A percentile compares a stretch with the other conserved stretches of the same genome.
phyloP scores from a whole-genome alignment of 1,284 basidiomycete genomes.

The Lentinula novae-zelandiae region DNA sequence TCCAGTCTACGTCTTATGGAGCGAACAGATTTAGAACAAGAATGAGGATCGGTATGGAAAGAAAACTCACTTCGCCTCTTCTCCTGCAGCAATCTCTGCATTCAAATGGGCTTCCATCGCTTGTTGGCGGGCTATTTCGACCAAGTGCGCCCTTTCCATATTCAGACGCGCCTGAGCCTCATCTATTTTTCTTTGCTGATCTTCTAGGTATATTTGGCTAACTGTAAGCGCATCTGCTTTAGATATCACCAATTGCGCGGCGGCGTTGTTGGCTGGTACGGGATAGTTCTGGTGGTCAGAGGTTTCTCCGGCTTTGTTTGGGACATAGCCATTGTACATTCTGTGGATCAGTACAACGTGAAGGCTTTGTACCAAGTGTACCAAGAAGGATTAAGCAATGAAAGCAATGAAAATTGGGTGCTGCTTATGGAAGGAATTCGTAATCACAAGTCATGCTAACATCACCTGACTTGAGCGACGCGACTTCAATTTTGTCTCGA shows the following conservation, averaged over 20 bases:
- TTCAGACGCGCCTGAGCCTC: not conserved
- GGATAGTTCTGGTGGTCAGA: not conserved
- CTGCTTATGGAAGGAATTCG: no score
- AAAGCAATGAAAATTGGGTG: no score
- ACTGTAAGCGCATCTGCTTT: not conserved
- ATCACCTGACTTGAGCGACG: no score
- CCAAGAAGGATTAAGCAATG: not conserved
- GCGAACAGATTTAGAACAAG: not conserved
- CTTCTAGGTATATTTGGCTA: not conserved
- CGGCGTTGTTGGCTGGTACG: not conserved
- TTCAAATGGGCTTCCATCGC: not conserved
- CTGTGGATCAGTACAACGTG: not conserved
- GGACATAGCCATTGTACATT: not conserved
- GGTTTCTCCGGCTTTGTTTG: not conserved
- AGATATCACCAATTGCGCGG: no score
- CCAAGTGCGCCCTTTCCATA: not conserved
- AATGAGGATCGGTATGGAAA: not conserved
- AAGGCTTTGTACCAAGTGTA: not conserved
- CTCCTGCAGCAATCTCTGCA: slow-evolving; percentile 26
- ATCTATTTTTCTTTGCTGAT: not conserved
- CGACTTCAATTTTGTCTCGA: no score
- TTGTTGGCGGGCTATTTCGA: not conserved
- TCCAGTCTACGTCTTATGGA: not conserved
- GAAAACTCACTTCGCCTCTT: slow-evolving; percentile 29
- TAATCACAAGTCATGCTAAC: no score